Base-by-base conservation (phyloP, 495 filamentous ascomycete species). In the Pseudomonodictys pantanalensis region DNA sequence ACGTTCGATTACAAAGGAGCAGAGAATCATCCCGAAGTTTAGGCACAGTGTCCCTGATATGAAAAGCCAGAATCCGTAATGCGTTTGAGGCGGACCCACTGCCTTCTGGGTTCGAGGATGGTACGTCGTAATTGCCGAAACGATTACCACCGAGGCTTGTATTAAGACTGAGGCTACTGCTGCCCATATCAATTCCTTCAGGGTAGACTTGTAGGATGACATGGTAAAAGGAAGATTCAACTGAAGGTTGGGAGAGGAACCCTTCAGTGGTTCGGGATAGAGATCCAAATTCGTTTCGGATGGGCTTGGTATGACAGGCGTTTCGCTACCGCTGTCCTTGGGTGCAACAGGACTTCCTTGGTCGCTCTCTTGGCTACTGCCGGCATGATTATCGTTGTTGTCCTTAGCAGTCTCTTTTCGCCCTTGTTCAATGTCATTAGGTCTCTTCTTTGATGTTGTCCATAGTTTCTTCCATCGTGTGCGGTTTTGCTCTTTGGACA, bases 1-100 rank as follows among this genome's bases (percentile, higher is more conserved):
- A 2, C 20, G 18, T 26, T 59, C 56, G 18, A 59, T 59, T 23
- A 59, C 46, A n/a, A 3, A 51, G 6, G 45, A 59, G 7, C 28
- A 39, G 18, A 59, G 7, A 8, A 52, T 29, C 47, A 59, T 41
- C 11, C 42, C 53, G 10, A 52, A 2, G 9, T 25, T 42, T 12
- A 59, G 20, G 20, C 11, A 51, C 5, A 48, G 11, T 8, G 53
- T 51, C 2, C 56, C 56, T 10, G 46, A 25, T 11, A 22, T 17
- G 11, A 59, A 52, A 8, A 52, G n/a, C 12, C 22, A 23, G 20
- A 52, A 59, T 8, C 56, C 56, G 25, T 35, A 35, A 10, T 42
- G n/a, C 9, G 9, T 3, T 3, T 18, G 4, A 3, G 11, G 9
- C 24, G 25, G 18, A 10, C 7, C 18, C 29, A 5, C 7, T n/a